Evolutionary conservation across 768 basidiomycete species (phyloP).

Genomic region (Russula virescens): DNA sequence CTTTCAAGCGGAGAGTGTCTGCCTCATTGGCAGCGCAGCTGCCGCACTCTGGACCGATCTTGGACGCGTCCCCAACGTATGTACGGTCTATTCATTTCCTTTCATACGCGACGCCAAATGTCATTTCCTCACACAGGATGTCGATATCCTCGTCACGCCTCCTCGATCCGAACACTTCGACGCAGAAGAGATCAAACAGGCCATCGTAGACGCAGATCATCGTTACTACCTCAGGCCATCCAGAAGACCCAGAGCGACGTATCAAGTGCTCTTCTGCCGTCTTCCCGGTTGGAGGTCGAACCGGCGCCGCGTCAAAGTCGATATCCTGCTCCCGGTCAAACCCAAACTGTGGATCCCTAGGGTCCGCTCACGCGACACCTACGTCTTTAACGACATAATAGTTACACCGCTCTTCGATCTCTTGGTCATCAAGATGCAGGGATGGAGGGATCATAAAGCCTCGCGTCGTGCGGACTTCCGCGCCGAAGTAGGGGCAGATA

Average conservation of each 20-base stretch:
- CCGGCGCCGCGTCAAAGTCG: constrained; percentile 2
- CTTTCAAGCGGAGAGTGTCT: background rate
- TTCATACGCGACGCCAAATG: background rate
- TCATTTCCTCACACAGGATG: background rate
- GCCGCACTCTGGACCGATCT: constrained; percentile 6
- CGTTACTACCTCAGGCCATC: background rate
- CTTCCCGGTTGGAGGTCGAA: background rate
- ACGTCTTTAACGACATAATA: background rate
- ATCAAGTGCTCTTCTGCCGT: constrained; percentile 9
- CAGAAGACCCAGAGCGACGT: background rate
- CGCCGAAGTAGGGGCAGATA: background rate
- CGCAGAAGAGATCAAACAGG: constrained; percentile 5
- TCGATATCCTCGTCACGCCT: constrained; percentile 2
- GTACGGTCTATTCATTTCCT: no score
- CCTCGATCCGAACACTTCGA: background rate
- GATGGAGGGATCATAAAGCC: constrained; percentile 1
- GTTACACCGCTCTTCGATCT: constrained; percentile 12
- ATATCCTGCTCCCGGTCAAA: constrained; percentile 2
- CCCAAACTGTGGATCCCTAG: background rate
- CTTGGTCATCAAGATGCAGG: constrained; percentile 9
- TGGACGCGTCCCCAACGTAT: constrained; percentile 5
- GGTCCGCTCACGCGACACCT: background rate
- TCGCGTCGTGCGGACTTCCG: background rate
- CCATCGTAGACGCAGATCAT: background rate
- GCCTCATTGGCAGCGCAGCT: constrained; percentile 13